Evolutionary conservation across 2,329 filamentous ascomycete genomes (phyloP).

Genomic region (Orbilia quercus): DNA sequence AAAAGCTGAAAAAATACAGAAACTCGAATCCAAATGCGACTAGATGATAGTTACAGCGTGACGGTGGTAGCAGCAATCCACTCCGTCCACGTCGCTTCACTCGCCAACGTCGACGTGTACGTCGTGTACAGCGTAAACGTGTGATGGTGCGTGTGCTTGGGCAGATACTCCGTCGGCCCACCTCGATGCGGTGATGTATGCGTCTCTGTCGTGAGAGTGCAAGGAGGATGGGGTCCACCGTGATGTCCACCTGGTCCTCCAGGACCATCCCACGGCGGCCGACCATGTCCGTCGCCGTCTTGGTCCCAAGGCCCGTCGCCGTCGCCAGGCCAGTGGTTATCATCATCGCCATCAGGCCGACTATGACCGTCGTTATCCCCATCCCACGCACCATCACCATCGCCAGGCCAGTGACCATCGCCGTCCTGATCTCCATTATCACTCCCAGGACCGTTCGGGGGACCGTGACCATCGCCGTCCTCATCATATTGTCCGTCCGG

Average conservation of each 20-base stretch:
- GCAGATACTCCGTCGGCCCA: slow-evolving; percentile 33
- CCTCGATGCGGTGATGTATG: slow-evolving; percentile 16
- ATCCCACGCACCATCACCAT: too few species aligned
- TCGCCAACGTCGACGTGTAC: slow-evolving; percentile 13
- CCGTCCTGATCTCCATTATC: too few species aligned
- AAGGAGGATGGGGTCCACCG: too few species aligned
- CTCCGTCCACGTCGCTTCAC: slow-evolving; percentile 12
- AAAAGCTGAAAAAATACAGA: too few species aligned
- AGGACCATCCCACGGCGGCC: too few species aligned
- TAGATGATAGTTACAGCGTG: slow-evolving; percentile 15
- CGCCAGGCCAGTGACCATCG: too few species aligned
- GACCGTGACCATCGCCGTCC: slow-evolving; percentile 19
- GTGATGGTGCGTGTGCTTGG: slow-evolving; percentile 38
- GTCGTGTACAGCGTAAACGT: slow-evolving; percentile 38
- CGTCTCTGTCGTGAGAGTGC: slow-evolving; percentile 24
- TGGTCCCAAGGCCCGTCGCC: too few species aligned
- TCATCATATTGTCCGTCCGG: slow-evolving; percentile 7
- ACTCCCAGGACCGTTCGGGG: not conserved
- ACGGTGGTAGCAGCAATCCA: slow-evolving; percentile 29
- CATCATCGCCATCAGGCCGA: too few species aligned
- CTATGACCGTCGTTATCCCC: too few species aligned
- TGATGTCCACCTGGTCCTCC: too few species aligned
- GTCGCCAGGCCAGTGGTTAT: too few species aligned
- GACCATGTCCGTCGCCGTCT: too few species aligned
- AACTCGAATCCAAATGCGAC: not conserved